Conservation (phyloP, 1,139 yeast genomes). For the Pichia kudriavzevii region DNA sequence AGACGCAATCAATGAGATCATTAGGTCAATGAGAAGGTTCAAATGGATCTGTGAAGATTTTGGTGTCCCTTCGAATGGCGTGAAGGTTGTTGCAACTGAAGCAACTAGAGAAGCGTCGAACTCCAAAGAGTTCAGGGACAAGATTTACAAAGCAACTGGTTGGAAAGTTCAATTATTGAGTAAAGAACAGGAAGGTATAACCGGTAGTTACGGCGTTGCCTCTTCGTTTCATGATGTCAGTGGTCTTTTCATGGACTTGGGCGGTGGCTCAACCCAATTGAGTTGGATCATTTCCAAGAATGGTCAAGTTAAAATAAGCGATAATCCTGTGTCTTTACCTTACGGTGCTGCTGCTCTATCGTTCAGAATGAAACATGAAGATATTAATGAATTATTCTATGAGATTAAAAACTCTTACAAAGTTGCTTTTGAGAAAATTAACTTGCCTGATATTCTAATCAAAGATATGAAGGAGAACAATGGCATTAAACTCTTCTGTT, state of each 20-base stretch:
- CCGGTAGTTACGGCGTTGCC: conserved; percentile 62
- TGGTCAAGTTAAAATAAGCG: conserved; percentile 47
- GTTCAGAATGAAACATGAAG: conserved; percentile 42
- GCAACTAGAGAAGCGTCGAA: conserved; percentile 60
- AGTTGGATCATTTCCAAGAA: conserved; percentile 53
- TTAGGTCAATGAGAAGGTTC: conserved; percentile 54
- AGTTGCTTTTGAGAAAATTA: conserved; percentile 39
- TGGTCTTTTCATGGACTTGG: conserved; percentile 60
- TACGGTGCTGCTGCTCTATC: conserved; percentile 63
- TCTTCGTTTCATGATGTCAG: conserved; percentile 55
- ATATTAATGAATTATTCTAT: conserved; percentile 34
- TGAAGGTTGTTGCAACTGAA: conserved; percentile 59
- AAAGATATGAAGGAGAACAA: conserved; percentile 43
- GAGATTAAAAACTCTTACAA: conserved; percentile 42
- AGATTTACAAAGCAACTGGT: conserved; percentile 46
- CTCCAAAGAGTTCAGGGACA: conserved; percentile 44
- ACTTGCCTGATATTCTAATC: conserved; percentile 34
- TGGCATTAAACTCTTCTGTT: conserved; percentile 52
- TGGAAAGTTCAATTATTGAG: conserved; percentile 53
- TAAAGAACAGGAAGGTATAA: conserved; percentile 53
- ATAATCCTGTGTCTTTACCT: conserved; percentile 51
- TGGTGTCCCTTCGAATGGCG: conserved; percentile 51
- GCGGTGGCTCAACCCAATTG: conserved; percentile 57
- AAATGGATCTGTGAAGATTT: conserved; percentile 58
- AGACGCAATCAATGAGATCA: conserved; percentile 46